Base-by-base conservation (phyloP, 345 rosid species). In the Pistacia vera region DNA sequence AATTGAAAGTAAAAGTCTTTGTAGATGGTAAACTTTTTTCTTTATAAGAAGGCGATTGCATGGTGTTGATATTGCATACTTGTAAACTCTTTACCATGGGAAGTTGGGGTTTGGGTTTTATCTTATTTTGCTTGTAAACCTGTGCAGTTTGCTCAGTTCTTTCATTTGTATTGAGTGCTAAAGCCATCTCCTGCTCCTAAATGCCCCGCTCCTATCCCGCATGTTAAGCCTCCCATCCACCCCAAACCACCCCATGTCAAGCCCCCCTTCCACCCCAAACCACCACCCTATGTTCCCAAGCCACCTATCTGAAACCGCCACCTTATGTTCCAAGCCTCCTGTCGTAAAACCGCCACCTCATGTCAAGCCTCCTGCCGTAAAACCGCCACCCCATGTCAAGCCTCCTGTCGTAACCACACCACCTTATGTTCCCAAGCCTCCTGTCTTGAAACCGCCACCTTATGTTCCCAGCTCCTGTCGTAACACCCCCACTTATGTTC, bases 241-340 rank as follows among this genome's bases (percentile, higher is more conserved):
- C 65, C 38, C 0, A 35, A 63, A 35, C 66, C 65, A 62, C 65
- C 41, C 5, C 33, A 30, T 1, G 41, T 62, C 82, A 4, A 76
- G 62, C 48, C 72, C 30, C 3, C 70, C 5, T 25, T 5, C 14
- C 17, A 2, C 22, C 66, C 41, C 1, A 36, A 63, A 16, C 67
- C 66, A 63, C 28, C 84, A 0, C 71, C 75, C 2, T 44, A 59
- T 0, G 56, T 46, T 1, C 77, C 75, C 4, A 84, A 78, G 5
- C 86, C 83, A 0, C 74, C 87, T 4, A 38, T 41, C 3, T 63
- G 0, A 82, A 80, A 1, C 73, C 49, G 38, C 87, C 84, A 0
- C 85, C 85, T 0, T 7, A 8, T 2, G 35, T 44, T 2, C 81
- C 77, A 25, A 25, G 25, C 25, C 25, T 25, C 25, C 25, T 25